Evolutionary conservation across 73 alveolate genomes (phyloP), one percentile per base, ranked within the genome.

Genomic region (Blepharisma japonicum): DNA sequence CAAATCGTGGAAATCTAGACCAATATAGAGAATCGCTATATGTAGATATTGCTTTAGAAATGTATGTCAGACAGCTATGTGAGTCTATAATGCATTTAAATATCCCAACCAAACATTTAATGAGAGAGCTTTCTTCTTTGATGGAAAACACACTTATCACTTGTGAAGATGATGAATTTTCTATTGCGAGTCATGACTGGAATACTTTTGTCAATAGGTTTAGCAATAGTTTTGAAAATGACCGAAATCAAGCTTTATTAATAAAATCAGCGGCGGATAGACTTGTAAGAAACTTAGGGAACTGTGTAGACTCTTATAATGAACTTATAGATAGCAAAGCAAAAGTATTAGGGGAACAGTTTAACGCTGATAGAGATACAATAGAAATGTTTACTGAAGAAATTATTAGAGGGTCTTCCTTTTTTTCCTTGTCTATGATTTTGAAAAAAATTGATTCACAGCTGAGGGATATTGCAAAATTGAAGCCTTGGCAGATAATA

Each of bases 401-500:
- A 77, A 45, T 86, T 38, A 83, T 89, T 68, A 89, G 98, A 87
- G 98, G 98, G 72, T 80, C 94, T 55, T 84, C 87, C 21, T 87
- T 92, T 81, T 92, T 92, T 77, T 85, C 95, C 51, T 54, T 89
- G 50, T 77, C 92, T 39, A 68, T 91, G 97, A 49, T 91, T 14
- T 45, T 91, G 55, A 91, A 89, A 77, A 92, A 89, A 76, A 81
- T 89, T 49, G 98, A 92, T 51, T 91, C 92, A 6, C 78, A 85
- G 6, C 86, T 92, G 45, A 86, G 98, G 68, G 76, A 68, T 8
- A 32, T 77, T 48, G 89, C 93, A 14, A 27, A 83, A 77, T 77
- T 92, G 49, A 92, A 92, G 45, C 55, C 78, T 45, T 92, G 98
- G 98, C 68, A 89, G 18, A 83, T 89, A 4, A 89, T 92, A 8